These are phyloP conservation scores for Blastomyces emzantsi DNA, from an alignment of 2,329 filamentous ascomycete genomes.

Conservation along the genomic window DNA sequence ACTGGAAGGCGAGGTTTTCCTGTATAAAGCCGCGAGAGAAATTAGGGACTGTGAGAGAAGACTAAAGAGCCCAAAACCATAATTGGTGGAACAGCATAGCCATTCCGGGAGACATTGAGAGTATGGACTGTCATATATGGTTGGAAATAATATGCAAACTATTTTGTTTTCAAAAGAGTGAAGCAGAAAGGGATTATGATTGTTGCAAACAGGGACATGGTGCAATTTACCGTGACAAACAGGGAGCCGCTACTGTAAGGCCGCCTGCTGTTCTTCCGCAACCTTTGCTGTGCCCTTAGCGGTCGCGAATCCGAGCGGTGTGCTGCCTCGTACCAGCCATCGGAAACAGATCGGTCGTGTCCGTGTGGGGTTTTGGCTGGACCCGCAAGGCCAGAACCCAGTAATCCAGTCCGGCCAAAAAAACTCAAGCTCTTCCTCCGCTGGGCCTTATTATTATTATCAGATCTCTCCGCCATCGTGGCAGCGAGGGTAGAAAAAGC, in stretches of 20 bases:
- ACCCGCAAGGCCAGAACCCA: slow-evolving; percentile 10
- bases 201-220: not conserved
- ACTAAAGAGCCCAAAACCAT: not conserved
- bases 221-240: slow-evolving; percentile 11
- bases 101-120: not conserved
- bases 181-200: not conserved
- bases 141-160: not conserved
- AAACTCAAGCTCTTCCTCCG: slow-evolving; percentile 29
- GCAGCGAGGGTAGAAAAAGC: not conserved
- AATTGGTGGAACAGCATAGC: not conserved
- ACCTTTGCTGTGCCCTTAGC: not conserved
- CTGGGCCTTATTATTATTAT: slow-evolving; percentile 16
- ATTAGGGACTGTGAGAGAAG: slow-evolving; percentile 1
- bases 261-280: slow-evolving; percentile 7
- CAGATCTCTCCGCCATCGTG: slow-evolving; percentile 19
- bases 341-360: slow-evolving; percentile 32
- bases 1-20: not conserved
- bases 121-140: not conserved
- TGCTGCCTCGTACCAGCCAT: slow-evolving; percentile 24
- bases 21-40: not conserved
- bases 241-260: slow-evolving; percentile 14
- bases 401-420: slow-evolving; percentile 20
- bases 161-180: not conserved
- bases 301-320: slow-evolving; percentile 9
- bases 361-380: slow-evolving; percentile 11